A percentile compares a stretch with the other conserved stretches of the same genome.
Evolutionary conservation across 768 basidiomycete genomes (phyloP).

Genomic region (Lyophyllum semitale): DNA sequence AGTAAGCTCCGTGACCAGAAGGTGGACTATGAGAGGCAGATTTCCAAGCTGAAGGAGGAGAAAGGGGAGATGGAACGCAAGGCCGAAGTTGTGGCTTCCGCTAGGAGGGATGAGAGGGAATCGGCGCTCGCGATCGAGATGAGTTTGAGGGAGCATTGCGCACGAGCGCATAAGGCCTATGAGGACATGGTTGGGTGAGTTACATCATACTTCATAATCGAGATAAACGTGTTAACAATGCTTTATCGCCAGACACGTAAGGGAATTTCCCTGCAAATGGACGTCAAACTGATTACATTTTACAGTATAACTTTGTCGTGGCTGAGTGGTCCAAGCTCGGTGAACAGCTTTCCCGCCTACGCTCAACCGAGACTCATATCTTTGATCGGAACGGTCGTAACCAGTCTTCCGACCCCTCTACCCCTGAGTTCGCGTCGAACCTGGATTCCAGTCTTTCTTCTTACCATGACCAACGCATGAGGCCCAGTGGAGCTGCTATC

Average conservation of each 20-base stretch:
- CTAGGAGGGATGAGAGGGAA: constrained; percentile 51
- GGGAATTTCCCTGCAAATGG: constrained; percentile 11
- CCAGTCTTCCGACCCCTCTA: background rate
- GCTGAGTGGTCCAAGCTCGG: constrained; percentile 30
- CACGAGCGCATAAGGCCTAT: constrained; percentile 45
- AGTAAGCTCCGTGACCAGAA: constrained; percentile 36
- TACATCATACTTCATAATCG: background rate
- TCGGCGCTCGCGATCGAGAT: constrained; percentile 52
- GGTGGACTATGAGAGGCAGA: constrained; percentile 30
- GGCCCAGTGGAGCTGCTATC: constrained; percentile 32
- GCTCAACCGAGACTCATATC: constrained; percentile 10
- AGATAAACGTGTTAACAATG: background rate
- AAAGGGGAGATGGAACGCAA: constrained; percentile 35
- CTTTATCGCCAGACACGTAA: constrained; percentile 30
- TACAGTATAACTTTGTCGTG: constrained; percentile 35
- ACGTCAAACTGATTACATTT: constrained; percentile 5
- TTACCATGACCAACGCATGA: constrained; percentile 32
- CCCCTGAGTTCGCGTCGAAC: constrained; percentile 9
- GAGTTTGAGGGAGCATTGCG: constrained; percentile 54
- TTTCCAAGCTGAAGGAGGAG: constrained; percentile 33
- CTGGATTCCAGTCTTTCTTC: constrained; percentile 17
- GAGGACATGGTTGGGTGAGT: constrained; percentile 43
- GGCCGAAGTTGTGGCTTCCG: constrained; percentile 40
- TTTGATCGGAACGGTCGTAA: constrained; percentile 2
- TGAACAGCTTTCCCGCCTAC: constrained; percentile 26